Base-by-base conservation (phyloP, 805 yeast species). In the Lachancea thermotolerans region DNA sequence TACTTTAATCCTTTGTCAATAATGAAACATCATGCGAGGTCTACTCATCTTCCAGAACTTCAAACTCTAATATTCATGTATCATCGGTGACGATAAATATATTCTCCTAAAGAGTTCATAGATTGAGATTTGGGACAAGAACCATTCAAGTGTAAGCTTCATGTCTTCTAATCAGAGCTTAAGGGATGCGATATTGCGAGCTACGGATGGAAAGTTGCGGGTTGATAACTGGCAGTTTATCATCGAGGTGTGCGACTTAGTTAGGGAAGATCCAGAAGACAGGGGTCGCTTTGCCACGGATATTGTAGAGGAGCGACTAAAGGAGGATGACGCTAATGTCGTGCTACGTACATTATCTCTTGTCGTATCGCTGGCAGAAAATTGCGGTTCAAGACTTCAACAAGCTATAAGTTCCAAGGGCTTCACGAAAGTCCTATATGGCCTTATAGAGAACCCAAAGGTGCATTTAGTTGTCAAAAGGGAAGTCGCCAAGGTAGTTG, bases 321-420 rank as follows among this genome's bases (percentile, higher is more conserved):
- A 65, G 25, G 69, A 70, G 32, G 65, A 68, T 25, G 81, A 81
- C 55, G 90, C 85, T 16, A 85, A 84, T 59, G 79, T 81, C 2
- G 75, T 81, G 35, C 61, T 85, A 41, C 71, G 85, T 57, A 65
- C 84, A 0, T 57, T 85, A 15, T 66, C 82, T 0, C 53, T 78
- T 39, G 58, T 81, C 16, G 73, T 75, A 27, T 77, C 88, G 5
- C 56, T 85, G 27, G 86, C 88, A 2, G 88, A 83, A 58, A 85
- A 84, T 60, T 83, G 91, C 62, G 90, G 90, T 2, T 77, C 87
- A 10, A 72, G 79, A 58, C 73, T 79, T 67, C 78, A 77, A 53
- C 80, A 71, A 47, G 79, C 77, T 52, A 74, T 85, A 32, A 79
- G 85, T 15, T 72, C 84, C 16, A 72, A 73, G 50, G 52, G 68